Percentiles rank a stretch among this genome's conserved stretches.
Evolutionary conservation across 208 protist genomes (phyloP).

Genomic region (Giardia duodenalis): DNA sequence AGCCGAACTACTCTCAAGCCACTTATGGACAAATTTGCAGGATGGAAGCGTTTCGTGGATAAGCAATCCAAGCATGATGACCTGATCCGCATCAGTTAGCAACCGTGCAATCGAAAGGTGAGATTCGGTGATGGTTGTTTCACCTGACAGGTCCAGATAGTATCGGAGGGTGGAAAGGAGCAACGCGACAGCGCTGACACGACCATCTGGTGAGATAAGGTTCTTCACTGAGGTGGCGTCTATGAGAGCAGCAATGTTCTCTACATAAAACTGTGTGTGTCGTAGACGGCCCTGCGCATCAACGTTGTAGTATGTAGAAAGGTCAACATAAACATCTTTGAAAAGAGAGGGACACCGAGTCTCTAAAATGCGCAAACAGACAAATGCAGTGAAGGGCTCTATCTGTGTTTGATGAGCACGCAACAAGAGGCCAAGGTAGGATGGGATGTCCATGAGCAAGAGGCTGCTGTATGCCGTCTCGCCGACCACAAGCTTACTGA

Average conservation of each 20-base stretch:
- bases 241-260: background rate
- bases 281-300: background rate
- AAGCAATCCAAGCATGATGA: background rate
- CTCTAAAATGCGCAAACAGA: too few species aligned
- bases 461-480: too few species aligned
- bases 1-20: background rate
- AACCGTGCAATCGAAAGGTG: background rate
- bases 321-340: too few species aligned
- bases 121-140: background rate
- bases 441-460: too few species aligned
- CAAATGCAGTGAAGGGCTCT: too few species aligned
- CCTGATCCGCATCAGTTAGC: background rate
- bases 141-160: background rate
- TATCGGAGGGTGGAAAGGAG: background rate
- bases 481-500: too few species aligned
- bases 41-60: background rate
- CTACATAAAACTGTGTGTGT: background rate
- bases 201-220: background rate
- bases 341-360: too few species aligned
- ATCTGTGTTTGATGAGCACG: too few species aligned
- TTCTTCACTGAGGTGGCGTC: background rate
- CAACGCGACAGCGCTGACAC: background rate
- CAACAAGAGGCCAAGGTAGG: too few species aligned
- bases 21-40: background rate
- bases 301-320: background rate